Evolutionary conservation across 1,284 basidiomycete species (phyloP).

Genomic region (Puccinia triticina): DNA sequence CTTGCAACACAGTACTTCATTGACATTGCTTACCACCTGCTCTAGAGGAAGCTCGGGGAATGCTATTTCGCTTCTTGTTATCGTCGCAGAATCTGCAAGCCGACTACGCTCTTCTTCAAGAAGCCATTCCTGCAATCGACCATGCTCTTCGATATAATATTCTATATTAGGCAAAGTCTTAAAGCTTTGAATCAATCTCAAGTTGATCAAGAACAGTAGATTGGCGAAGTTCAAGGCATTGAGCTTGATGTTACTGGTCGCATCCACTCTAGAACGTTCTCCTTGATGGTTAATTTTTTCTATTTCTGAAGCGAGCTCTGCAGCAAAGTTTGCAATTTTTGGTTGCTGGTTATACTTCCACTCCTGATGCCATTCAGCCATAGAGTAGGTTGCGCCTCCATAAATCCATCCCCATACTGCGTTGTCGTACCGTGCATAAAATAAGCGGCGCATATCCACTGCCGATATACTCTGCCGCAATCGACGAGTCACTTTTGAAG

Average conservation of each 20-base stretch:
- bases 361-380: not conserved
- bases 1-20: not conserved
- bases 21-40: not conserved
- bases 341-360: not conserved
- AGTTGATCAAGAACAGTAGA: not conserved
- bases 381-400: not conserved
- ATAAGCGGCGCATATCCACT: not conserved
- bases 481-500: not conserved
- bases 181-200: not conserved
- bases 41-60: not conserved
- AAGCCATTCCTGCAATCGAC: not conserved
- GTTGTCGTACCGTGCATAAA: not conserved
- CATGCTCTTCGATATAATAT: not conserved
- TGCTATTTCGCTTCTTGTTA: not conserved
- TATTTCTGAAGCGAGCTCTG: not conserved
- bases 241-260: not conserved
- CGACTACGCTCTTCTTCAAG: not conserved
- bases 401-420: not conserved
- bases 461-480: not conserved
- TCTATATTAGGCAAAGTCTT: not conserved
- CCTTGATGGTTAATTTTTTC: not conserved
- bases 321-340: not conserved
- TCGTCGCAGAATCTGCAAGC: not conserved
- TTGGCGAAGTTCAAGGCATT: not conserved
- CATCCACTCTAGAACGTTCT: not conserved